Conservation (phyloP, 345 rosid genomes). For the Passiflora organensis region DNA sequence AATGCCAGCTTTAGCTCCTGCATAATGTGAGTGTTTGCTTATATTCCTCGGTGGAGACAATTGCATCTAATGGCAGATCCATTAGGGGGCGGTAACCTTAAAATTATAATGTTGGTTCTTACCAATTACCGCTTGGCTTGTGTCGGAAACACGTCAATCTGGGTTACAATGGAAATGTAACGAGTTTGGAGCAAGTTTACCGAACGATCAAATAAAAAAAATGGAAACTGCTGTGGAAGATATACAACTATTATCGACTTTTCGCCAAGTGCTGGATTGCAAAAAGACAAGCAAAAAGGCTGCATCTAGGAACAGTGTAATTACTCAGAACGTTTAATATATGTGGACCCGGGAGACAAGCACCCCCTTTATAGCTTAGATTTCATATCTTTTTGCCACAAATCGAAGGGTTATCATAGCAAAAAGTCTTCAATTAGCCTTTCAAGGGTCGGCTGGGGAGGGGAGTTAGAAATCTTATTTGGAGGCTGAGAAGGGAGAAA, state of each 20-base stretch:
- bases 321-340: conserved; percentile 12
- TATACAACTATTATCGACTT: no score
- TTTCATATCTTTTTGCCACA: background rate
- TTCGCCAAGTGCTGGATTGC: no score
- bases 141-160: background rate
- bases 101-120: no score
- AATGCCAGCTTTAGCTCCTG: no score
- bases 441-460: background rate
- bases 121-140: no score
- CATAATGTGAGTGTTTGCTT: no score
- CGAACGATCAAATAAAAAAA: background rate
- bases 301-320: background rate
- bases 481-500: background rate
- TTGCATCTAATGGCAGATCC: no score
- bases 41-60: no score
- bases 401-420: background rate
- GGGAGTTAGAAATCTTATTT: conserved; percentile 7
- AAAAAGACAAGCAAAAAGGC: conserved; percentile 10
- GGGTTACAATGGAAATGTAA: background rate
- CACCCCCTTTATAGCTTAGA: background rate
- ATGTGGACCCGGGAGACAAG: conserved; percentile 4
- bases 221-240: no score
- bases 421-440: background rate
- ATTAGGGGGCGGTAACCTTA: no score
- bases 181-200: background rate